phyloP scores from a whole-genome alignment of 148 eudicot species.

The Vaccinium myrtillus region DNA sequence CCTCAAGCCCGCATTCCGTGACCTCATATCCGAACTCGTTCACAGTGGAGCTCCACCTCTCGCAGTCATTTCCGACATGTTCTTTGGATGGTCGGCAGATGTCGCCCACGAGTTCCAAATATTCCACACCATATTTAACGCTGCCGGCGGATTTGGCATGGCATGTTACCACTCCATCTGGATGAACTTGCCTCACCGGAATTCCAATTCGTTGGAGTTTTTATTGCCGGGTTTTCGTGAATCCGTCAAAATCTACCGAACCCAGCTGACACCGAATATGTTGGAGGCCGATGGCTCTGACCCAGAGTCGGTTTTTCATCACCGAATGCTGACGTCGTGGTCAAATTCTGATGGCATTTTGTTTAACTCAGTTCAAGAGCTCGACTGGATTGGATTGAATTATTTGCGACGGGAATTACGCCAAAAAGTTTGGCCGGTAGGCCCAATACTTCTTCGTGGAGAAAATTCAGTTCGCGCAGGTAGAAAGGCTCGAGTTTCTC shows the following conservation, averaged over 20 bases:
- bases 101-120: conserved; percentile 28
- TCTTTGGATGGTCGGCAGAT: conserved; percentile 40
- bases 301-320: conserved; percentile 23
- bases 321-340: conserved; percentile 22
- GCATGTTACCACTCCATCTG: conserved; percentile 45
- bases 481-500: not conserved
- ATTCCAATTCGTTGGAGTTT: conserved; percentile 25
- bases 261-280: conserved; percentile 30
- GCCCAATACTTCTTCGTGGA: conserved; percentile 34
- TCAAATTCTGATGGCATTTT: conserved; percentile 32
- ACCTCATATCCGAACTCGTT: conserved; percentile 26
- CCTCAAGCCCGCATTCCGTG: conserved; percentile 33
- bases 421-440: conserved; percentile 45
- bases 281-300: conserved; percentile 27
- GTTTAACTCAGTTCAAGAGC: conserved; percentile 48
- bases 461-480: not conserved
- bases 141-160: conserved; percentile 41
- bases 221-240: conserved; percentile 35
- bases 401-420: conserved; percentile 39
- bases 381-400: conserved; percentile 42
- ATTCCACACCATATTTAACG: conserved; percentile 36
- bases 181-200: conserved; percentile 35
- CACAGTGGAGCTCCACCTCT: conserved; percentile 28
- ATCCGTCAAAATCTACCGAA: conserved; percentile 36
- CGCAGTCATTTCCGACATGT: conserved; percentile 50